Conservation (phyloP, 108 stramenopile species). For the Stephanodiscus triporus region DNA sequence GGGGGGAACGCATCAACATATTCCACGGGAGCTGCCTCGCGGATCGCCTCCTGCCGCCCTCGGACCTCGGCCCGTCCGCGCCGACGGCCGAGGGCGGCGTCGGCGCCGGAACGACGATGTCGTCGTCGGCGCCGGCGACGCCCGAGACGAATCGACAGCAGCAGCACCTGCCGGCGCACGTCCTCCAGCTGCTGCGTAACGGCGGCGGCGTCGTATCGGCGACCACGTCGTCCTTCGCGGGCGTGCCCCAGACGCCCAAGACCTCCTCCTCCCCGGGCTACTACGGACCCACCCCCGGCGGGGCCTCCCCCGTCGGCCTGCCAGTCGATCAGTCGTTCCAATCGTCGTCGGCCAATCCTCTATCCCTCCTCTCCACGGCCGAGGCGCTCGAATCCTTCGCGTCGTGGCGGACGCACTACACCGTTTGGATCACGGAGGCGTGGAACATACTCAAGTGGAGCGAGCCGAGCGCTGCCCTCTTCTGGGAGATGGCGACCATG, state of each 20-base stretch:
- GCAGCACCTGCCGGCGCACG: background rate
- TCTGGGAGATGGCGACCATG: constrained; percentile 97
- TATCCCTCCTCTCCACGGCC: constrained; percentile 40
- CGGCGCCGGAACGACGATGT: background rate
- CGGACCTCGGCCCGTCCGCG: background rate
- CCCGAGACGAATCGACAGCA: background rate
- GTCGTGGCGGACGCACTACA: constrained; percentile 72
- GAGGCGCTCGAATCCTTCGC: constrained; percentile 44
- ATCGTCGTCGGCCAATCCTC: constrained; percentile 6
- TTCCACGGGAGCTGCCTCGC: constrained; percentile 14
- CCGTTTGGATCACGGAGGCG: constrained; percentile 91
- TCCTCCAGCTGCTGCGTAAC: constrained; percentile 1
- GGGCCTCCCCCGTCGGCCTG: background rate
- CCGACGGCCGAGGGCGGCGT: no score
- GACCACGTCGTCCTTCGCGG: background rate
- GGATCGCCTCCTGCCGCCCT: background rate
- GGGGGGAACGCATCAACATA: constrained; percentile 12
- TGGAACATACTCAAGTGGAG: constrained; percentile 91
- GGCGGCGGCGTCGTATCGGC: background rate
- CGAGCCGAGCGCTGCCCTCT: constrained; percentile 87
- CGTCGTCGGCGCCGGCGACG: background rate
- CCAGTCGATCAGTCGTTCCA: background rate
- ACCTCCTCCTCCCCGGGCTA: background rate
- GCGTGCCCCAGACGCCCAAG: background rate
- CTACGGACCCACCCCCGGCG: background rate